phyloP scores from a whole-genome alignment of 208 protist genomes.

The Wallacemonas sp. region DNA sequence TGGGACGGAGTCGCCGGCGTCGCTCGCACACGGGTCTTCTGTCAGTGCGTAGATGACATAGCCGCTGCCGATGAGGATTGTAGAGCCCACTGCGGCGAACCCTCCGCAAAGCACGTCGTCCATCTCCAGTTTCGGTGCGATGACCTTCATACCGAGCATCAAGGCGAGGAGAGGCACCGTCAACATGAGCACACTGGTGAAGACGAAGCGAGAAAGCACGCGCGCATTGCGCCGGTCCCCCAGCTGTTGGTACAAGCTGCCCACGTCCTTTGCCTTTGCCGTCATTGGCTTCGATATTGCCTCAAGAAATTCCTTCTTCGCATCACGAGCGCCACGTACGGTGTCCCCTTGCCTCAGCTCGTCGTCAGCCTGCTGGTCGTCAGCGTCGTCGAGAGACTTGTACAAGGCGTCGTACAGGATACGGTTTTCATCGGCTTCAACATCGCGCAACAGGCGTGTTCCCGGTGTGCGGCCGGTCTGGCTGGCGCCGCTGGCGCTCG shows the following conservation, averaged over 20 bases:
- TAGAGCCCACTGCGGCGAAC: conserved; percentile 44
- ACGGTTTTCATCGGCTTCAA: conserved; percentile 64
- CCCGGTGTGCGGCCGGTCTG: not conserved
- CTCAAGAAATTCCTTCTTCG: conserved; percentile 42
- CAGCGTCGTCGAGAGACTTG: conserved; percentile 40
- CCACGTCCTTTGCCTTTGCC: conserved; percentile 51
- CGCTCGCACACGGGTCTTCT: conserved; percentile 23
- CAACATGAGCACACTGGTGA: conserved; percentile 58
- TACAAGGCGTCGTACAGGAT: conserved; percentile 64
- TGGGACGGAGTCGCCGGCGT: not conserved
- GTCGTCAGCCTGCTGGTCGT: conserved; percentile 10
- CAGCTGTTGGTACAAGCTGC: conserved; percentile 31
- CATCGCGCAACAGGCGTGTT: conserved; percentile 49
- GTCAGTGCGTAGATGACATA: conserved; percentile 72
- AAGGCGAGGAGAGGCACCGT: conserved; percentile 64
- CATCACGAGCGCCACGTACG: conserved; percentile 24
- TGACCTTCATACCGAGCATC: conserved; percentile 52
- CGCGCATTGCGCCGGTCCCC: conserved; percentile 26
- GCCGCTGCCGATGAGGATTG: conserved; percentile 38
- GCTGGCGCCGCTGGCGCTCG: not conserved
- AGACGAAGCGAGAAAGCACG: conserved; percentile 49
- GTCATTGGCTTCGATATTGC: conserved; percentile 36
- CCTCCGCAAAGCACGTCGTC: conserved; percentile 63
- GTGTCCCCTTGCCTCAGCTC: conserved; percentile 45
- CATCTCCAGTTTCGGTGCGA: conserved; percentile 42